Evolutionary conservation across 371 early-diverging fungal genomes (phyloP).

Genomic region (Funneliformis caledonium): DNA sequence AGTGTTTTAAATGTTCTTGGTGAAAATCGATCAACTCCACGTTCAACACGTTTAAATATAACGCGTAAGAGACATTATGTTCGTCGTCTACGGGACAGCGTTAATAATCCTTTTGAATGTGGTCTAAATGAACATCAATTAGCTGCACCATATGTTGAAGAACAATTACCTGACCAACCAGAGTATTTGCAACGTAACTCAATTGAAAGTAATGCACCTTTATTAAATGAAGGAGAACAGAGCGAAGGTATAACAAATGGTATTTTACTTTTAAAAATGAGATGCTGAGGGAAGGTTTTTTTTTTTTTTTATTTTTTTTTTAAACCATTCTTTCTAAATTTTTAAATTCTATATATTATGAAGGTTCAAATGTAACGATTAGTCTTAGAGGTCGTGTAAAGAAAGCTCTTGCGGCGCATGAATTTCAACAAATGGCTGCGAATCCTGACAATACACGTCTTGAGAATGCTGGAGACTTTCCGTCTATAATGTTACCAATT

Average conservation of each 20-base stretch:
- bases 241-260: not conserved
- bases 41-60: not conserved
- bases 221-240: not conserved
- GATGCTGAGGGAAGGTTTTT: not conserved
- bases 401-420: constrained; percentile 24
- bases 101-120: not conserved
- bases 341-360: not conserved
- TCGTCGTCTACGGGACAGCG: not conserved
- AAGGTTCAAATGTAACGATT: not conserved
- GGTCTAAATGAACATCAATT: constrained; percentile 18
- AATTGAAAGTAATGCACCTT: not conserved
- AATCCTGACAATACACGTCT: constrained; percentile 32
- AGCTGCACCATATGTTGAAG: constrained; percentile 31
- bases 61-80: not conserved
- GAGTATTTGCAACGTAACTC: not conserved
- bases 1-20: not conserved
- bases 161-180: constrained; percentile 25
- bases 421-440: constrained; percentile 23
- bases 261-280: not conserved
- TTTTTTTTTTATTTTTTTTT: not conserved
- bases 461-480: constrained; percentile 35
- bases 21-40: not conserved
- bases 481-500: constrained; percentile 42
- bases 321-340: not conserved
- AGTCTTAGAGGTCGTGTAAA: not conserved